Conservation (phyloP, 805 yeast genomes). For the Clavispora phyllophila region DNA sequence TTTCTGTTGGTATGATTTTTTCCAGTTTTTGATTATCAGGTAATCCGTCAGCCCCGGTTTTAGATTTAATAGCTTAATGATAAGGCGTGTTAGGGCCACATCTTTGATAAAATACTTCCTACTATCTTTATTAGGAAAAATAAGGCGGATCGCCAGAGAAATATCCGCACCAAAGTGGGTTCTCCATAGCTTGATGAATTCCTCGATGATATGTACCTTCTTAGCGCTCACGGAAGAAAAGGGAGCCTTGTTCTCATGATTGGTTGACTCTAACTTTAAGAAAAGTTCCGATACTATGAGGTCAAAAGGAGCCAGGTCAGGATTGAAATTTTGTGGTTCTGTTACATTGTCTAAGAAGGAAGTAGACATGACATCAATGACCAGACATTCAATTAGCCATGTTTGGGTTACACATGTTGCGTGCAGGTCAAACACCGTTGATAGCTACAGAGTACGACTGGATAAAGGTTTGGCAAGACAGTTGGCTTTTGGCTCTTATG, state of each 20-base stretch:
- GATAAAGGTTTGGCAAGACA: too few species aligned
- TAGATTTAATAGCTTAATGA: slow-evolving; percentile 48
- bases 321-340: slow-evolving; percentile 13
- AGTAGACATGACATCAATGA: neutral
- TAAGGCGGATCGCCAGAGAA: slow-evolving; percentile 59
- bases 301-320: slow-evolving; percentile 12
- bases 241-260: slow-evolving; percentile 13
- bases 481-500: too few species aligned
- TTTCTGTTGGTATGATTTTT: slow-evolving; percentile 31
- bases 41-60: slow-evolving; percentile 62
- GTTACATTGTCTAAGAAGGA: slow-evolving; percentile 11
- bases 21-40: slow-evolving; percentile 32
- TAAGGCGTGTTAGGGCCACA: slow-evolving; percentile 45
- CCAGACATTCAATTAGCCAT: neutral
- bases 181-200: slow-evolving; percentile 27
- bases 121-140: slow-evolving; percentile 59
- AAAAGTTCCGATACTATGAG: slow-evolving; percentile 15
- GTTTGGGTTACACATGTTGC: neutral
- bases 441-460: too few species aligned
- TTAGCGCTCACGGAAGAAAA: slow-evolving; percentile 14
- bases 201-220: slow-evolving; percentile 15
- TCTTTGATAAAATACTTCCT: slow-evolving; percentile 64
- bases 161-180: slow-evolving; percentile 45
- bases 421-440: too few species aligned
- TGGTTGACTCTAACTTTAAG: slow-evolving; percentile 12